Evolutionary conservation across 2,329 filamentous ascomycete genomes (phyloP).

Genomic region (Botrytis fabae): DNA sequence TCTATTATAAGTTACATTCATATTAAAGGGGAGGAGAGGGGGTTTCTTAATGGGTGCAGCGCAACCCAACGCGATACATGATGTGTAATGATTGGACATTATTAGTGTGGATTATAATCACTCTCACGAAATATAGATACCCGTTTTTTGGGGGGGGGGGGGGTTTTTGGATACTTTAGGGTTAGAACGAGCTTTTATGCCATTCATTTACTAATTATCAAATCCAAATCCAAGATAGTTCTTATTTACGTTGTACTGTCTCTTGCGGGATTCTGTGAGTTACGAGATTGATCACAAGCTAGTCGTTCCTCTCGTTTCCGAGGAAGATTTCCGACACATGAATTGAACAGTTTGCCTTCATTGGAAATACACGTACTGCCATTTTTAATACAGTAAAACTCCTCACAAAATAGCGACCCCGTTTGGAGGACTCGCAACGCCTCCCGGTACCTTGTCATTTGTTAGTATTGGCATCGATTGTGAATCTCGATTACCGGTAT

Average conservation of each 20-base stretch:
- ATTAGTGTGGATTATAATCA: background rate
- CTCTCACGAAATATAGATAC: background rate
- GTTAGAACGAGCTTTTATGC: background rate
- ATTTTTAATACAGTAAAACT: no score
- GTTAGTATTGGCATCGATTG: background rate
- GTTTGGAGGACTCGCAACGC: slow-evolving; percentile 38
- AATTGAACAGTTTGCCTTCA: no score
- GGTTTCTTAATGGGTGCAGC: background rate
- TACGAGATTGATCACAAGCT: background rate
- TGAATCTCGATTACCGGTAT: background rate
- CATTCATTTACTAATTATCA: background rate
- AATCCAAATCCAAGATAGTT: background rate
- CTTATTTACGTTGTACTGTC: background rate
- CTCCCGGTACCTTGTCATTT: slow-evolving; percentile 32
- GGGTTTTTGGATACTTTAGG: background rate
- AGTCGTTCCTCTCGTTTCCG: background rate
- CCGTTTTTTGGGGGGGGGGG: no score
- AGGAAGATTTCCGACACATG: no score
- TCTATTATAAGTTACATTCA: no score
- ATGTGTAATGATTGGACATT: background rate
- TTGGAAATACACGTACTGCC: background rate
- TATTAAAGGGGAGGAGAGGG: no score
- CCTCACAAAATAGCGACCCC: slow-evolving; percentile 37
- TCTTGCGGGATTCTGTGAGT: no score
- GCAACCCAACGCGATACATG: background rate